phyloP scores from a whole-genome alignment of 257 asterid species.

The Solanum bulbocastanum region DNA sequence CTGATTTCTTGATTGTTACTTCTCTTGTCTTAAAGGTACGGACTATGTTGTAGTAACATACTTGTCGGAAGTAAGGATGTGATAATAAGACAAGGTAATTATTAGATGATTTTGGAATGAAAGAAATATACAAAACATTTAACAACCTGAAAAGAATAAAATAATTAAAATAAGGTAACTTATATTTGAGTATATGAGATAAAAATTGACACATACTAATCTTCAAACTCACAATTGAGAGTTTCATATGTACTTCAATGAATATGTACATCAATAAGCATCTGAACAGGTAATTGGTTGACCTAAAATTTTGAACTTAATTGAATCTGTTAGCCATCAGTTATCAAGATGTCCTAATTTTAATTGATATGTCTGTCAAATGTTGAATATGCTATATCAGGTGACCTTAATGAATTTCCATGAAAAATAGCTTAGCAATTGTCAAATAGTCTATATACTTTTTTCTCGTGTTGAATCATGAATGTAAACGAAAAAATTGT shows the following conservation, averaged over 20 bases:
- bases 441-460: background rate
- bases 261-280: background rate
- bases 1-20: background rate
- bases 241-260: background rate
- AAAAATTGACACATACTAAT: background rate
- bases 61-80: background rate
- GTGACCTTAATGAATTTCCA: background rate
- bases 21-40: background rate
- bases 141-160: background rate
- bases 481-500: background rate
- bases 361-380: background rate
- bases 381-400: background rate
- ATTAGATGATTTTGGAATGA: background rate
- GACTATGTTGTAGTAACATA: background rate
- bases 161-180: background rate
- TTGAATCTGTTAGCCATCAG: background rate
- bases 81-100: background rate
- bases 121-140: background rate
- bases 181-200: background rate
- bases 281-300: background rate
- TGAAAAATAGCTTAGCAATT: background rate
- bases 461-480: background rate
- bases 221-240: background rate
- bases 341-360: background rate
- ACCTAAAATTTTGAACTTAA: background rate